phyloP scores from a whole-genome alignment of 1,284 basidiomycete genomes.

The Austroboletus novae-zelandiae region DNA sequence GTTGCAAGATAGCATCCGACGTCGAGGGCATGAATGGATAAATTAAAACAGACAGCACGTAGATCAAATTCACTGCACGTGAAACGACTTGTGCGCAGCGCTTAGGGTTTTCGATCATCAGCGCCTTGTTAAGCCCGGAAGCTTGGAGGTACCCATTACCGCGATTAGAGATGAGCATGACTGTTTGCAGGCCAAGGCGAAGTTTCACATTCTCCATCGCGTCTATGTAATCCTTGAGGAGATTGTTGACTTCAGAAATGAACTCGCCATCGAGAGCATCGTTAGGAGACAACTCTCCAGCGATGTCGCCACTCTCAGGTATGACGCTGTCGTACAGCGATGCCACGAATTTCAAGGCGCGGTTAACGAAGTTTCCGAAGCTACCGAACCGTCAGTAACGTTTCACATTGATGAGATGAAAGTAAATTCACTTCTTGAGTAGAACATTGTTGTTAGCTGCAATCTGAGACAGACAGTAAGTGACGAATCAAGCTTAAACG shows the following conservation, averaged over 20 bases:
- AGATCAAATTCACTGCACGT: slow-evolving; percentile 92
- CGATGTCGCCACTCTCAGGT: slow-evolving; percentile 72
- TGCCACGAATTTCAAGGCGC: slow-evolving; percentile 87
- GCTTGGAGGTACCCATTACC: slow-evolving; percentile 95
- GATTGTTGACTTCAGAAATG: slow-evolving; percentile 75
- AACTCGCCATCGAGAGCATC: slow-evolving; percentile 76
- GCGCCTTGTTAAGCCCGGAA: slow-evolving; percentile 87
- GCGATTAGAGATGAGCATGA: slow-evolving; percentile 90
- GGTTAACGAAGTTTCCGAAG: slow-evolving; percentile 98
- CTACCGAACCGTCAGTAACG: slow-evolving; percentile 38
- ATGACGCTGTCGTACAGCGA: slow-evolving; percentile 83
- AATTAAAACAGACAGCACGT: slow-evolving; percentile 80
- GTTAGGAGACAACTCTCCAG: slow-evolving; percentile 66
- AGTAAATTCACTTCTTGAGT: slow-evolving; percentile 76
- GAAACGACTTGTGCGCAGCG: slow-evolving; percentile 91
- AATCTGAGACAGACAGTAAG: slow-evolving; percentile 48
- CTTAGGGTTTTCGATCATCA: slow-evolving; percentile 78
- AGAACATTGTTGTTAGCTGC: slow-evolving; percentile 93
- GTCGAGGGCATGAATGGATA: slow-evolving; percentile 98
- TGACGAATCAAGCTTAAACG: neutral
- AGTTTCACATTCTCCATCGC: slow-evolving; percentile 93
- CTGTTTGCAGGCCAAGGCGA: slow-evolving; percentile 80
- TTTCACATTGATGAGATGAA: neutral
- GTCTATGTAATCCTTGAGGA: slow-evolving; percentile 81
- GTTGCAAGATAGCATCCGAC: slow-evolving; percentile 76